Percentiles rank a stretch among this genome's conserved stretches.
Conservation (phyloP, 257 asterid genomes). For the Nicotiana paniculata region DNA sequence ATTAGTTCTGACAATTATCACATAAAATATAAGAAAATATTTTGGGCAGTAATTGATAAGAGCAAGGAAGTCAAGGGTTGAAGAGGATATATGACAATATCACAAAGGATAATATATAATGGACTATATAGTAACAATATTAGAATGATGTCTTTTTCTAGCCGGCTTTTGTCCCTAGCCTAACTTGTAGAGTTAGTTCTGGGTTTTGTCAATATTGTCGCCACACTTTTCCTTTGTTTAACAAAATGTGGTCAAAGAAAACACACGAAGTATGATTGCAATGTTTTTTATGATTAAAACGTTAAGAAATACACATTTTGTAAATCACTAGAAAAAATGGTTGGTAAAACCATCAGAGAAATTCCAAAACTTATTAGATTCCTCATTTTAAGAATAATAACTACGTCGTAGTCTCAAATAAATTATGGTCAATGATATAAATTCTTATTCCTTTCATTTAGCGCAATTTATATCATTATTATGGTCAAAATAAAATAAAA, state of each 20-base stretch:
- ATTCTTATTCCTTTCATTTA: no score
- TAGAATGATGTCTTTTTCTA: not conserved
- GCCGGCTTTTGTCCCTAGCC: not conserved
- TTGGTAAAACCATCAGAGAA: not conserved
- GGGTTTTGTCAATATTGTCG: not conserved
- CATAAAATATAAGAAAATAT: not conserved
- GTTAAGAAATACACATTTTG: not conserved
- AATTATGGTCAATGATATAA: no score
- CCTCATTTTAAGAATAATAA: not conserved
- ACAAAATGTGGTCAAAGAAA: not conserved
- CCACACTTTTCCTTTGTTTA: not conserved
- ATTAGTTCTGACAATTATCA: not conserved
- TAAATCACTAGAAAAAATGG: not conserved
- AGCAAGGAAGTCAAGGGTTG: not conserved
- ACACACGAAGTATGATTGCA: not conserved
- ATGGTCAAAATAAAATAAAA: no score
- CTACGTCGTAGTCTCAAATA: no score
- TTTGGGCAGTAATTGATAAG: not conserved
- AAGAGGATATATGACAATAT: not conserved
- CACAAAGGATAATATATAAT: not conserved
- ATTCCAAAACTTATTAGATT: not conserved
- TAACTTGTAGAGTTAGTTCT: not conserved
- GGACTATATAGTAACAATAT: not conserved
- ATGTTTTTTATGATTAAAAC: not conserved
- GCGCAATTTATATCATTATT: no score